Base-by-base conservation (phyloP, 192 early-diverging fungal genomes). In the Coemansia sp. region DNA sequence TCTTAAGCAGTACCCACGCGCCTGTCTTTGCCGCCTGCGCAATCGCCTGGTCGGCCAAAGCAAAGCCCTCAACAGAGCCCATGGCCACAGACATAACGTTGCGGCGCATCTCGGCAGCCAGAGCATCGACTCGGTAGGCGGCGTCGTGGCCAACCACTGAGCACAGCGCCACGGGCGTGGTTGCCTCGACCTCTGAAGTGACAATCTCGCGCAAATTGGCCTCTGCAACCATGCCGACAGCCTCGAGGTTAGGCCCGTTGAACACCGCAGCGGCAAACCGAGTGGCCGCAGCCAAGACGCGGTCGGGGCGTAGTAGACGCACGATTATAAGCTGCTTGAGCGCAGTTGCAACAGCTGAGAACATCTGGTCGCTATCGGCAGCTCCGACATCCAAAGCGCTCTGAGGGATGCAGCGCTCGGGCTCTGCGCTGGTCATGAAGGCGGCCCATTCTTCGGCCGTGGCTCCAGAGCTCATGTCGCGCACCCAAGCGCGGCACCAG, bases 1-100 rank as follows among this genome's bases (percentile, higher is more conserved):
- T 99, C 76, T 97, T 95, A 46, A 99, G 79, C 48, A 99, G 77
- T 5, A 99, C 95, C 95, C 95, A 99, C 38, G 79, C 77, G 42
- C 97, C 97, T 30, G 70, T 82, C 68, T 89, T 88, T 30, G 79
- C 80, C 0, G 95, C 94, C 0, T 67, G 50, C 1, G 88, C 80
- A 50, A 99, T 95, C 0, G 94, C 97, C 61, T 80, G 77, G 45
- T 97, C 94, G 5, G 96, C 96, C 28, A 92, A 73, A 14, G 70
- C 74, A 39, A 91, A 86, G 44, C 94, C 94, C 85, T 99, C 97
- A 27, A 85, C 79, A 4, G 96, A 95, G 49, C 97, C 97, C 94
- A 99, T 95, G 5, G 97, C 97, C 22, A 99, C 90, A 3, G 95
- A 86, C 3, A 78, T 77, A 25, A 93, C 69, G 36, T 73, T 70